Percentiles rank a stretch among this genome's conserved stretches.
Evolutionary conservation across 805 yeast species (phyloP).

Genomic region (Deakozyma indianensis): DNA sequence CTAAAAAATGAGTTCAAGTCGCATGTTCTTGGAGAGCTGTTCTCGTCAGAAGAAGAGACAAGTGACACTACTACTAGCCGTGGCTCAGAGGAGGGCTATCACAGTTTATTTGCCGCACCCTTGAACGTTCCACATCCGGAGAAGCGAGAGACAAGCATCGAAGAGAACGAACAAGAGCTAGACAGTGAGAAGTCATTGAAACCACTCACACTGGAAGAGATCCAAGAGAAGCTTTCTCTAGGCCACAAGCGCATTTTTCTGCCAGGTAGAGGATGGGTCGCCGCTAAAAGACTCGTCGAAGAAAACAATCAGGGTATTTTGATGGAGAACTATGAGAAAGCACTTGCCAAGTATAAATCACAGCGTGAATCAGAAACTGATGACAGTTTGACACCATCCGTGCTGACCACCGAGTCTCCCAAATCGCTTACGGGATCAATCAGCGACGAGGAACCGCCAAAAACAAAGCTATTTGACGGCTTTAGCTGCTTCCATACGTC

Average conservation of each 20-base stretch:
- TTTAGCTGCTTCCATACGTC: neutral
- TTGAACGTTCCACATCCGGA: neutral
- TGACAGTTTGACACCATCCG: no score
- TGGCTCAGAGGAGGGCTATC: neutral
- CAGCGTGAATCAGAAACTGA: no score
- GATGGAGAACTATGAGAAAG: slow-evolving; percentile 1
- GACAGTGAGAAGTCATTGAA: neutral
- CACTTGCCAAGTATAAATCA: slow-evolving; percentile 2
- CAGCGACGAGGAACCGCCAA: neutral
- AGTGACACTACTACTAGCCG: neutral
- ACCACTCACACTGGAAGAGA: neutral
- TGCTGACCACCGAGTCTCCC: no score
- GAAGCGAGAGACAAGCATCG: neutral
- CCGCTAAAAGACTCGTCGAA: neutral
- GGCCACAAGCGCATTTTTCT: slow-evolving; percentile 1
- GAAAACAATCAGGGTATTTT: neutral
- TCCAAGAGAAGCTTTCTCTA: neutral
- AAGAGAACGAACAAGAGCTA: neutral
- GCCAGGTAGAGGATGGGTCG: slow-evolving; percentile 2
- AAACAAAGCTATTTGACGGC: neutral
- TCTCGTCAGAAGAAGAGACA: neutral
- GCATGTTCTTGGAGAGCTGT: neutral
- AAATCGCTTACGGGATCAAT: no score
- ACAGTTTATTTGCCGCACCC: neutral
- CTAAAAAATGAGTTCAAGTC: neutral